Conservation (phyloP, 345 rosid genomes). For the Euphorbia lathyris region DNA sequence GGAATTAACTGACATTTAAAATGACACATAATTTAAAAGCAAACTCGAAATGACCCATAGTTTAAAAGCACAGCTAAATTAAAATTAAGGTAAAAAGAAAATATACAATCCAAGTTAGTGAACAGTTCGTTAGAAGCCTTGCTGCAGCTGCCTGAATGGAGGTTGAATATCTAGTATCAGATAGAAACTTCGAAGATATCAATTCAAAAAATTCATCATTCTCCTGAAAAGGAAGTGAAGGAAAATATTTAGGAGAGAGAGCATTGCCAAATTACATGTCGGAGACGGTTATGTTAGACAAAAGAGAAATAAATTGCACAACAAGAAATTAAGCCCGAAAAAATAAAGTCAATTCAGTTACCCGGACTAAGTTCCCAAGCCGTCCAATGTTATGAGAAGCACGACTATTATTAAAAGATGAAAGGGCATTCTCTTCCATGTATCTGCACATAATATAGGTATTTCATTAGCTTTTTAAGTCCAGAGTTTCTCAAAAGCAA, state of each 20-base stretch:
- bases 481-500: neutral
- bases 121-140: slow-evolving; percentile 76
- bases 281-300: slow-evolving; percentile 7
- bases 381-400: slow-evolving; percentile 76
- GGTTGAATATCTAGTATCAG: slow-evolving; percentile 67
- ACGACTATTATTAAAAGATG: slow-evolving; percentile 50
- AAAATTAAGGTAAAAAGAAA: slow-evolving; percentile 3
- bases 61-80: neutral
- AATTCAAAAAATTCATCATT: slow-evolving; percentile 96
- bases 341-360: slow-evolving; percentile 21
- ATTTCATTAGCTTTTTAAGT: neutral
- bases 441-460: slow-evolving; percentile 38
- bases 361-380: slow-evolving; percentile 73
- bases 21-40: neutral
- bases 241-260: neutral
- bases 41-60: neutral
- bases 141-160: slow-evolving; percentile 84
- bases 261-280: slow-evolving; percentile 2
- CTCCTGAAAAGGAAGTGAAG: slow-evolving; percentile 48
- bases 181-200: slow-evolving; percentile 78
- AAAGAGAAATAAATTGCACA: neutral
- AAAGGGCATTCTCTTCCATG: slow-evolving; percentile 48
- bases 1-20: neutral
- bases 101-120: slow-evolving; percentile 63
- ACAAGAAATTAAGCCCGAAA: neutral